Base-by-base conservation (phyloP, 1,284 basidiomycete genomes). In the Vanrija pseudolonga region DNA sequence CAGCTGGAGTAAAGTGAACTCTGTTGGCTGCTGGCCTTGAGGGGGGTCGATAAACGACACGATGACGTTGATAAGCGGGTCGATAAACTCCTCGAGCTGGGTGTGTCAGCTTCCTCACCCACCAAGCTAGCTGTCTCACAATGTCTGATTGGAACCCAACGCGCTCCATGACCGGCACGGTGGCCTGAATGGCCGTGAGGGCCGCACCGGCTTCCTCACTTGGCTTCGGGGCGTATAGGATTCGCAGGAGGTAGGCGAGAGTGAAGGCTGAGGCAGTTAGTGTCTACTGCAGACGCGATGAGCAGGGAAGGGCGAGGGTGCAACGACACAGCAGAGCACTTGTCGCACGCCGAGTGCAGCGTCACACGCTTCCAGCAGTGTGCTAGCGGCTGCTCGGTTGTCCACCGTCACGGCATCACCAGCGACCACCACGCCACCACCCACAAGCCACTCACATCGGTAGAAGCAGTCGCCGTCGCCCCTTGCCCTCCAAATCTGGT, bases 401-500 rank as follows among this genome's bases (percentile, higher is more conserved):
- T n/a, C n/a, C n/a, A n/a, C 32, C 14, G 32, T 15, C 32, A 15
- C 32, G 32, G 4, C 32, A 32, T 12, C 32, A 3, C 12, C 6
- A 32, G 32, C 32, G 12, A 12, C 14, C 32, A 12, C 32, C 32
- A 2, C 32, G 32, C 12, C 28, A 12, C 32, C 32, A 12, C 32
- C 32, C 32, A 5, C 7, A 9, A 17, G 39, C 36, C 62, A 71
- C 74, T 78, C 56, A 87, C 87, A 85, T 79, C 87, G 78, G 70
- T 88, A 89, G 70, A 88, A 88, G 66, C 88, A 89, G 71, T 89
- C 85, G 0, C 87, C 88, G 72, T 72, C 72, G 72, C 89, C 88
- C 76, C 84, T 80, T 0, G 87, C 83, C 45, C 88, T 78, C 67
- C 88, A 80, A 45, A 91, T 79, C 23, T 77, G 77, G 39, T 78